A percentile compares a stretch with the other conserved stretches of the same genome.
Evolutionary conservation across 2,329 filamentous ascomycete species (phyloP).

Genomic region (Cladophialophora bantiana): DNA sequence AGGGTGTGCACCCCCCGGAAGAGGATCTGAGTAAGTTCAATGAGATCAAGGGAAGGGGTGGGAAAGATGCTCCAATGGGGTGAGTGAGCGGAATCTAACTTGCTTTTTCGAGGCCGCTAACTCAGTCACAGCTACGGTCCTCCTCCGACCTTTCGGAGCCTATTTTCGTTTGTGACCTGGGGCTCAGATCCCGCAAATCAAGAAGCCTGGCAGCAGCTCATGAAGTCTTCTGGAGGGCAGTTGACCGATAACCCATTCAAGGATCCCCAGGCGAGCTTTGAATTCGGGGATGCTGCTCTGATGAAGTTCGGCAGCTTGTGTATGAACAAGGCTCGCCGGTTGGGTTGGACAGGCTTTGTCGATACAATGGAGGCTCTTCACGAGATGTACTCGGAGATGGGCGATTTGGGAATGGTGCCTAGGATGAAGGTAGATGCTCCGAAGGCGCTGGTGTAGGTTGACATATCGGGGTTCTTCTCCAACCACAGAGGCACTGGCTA

Average conservation of each 20-base stretch:
- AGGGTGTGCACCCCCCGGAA: conserved; percentile 44
- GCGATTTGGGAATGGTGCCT: conserved; percentile 40
- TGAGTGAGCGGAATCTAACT: conserved; percentile 38
- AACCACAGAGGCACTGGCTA: neutral
- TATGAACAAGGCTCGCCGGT: conserved; percentile 40
- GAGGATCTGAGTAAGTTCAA: conserved; percentile 36
- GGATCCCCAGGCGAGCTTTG: conserved; percentile 39
- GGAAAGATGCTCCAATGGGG: conserved; percentile 46
- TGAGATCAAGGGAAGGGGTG: conserved; percentile 28
- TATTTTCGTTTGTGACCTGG: conserved; percentile 57
- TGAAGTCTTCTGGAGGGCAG: conserved; percentile 48
- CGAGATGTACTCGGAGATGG: conserved; percentile 41
- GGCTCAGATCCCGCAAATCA: conserved; percentile 53
- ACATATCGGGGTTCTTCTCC: neutral
- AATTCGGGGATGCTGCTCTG: conserved; percentile 39
- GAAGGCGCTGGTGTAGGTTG: conserved; percentile 35
- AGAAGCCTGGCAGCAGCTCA: conserved; percentile 56
- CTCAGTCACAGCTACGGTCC: conserved; percentile 44
- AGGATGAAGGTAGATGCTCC: conserved; percentile 39
- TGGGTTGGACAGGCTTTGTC: conserved; percentile 42
- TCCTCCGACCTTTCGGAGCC: conserved; percentile 47
- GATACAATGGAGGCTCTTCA: conserved; percentile 41
- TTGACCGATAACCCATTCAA: conserved; percentile 40
- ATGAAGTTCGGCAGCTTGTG: conserved; percentile 27
- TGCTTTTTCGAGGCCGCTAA: neutral